Evolutionary conservation across 1,139 yeast genomes (phyloP), one percentile per base, ranked within the genome.

Genomic region (Casaregolazyma lundiana): DNA sequence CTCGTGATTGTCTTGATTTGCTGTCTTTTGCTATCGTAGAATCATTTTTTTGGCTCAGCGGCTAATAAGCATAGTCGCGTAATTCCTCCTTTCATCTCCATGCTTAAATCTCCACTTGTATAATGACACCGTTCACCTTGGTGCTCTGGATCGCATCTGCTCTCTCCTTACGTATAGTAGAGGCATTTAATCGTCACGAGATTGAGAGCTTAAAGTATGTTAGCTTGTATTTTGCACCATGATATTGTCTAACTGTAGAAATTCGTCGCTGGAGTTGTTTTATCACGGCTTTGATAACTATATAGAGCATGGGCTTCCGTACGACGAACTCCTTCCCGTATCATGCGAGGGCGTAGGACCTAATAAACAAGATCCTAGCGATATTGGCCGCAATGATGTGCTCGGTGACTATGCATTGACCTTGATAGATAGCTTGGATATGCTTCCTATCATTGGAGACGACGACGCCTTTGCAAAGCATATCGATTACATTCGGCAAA

Each of bases 401-500:
- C 66, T 88, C 68, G 97, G 97, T 0, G 89, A 88, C 58, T 81
- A 80, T 46, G 79, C 95, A 0, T 75, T 82, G 58, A 87, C 96
- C 0, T 66, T 88, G 42, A 68, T 90, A 24, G 97, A 90, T 62
- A 76, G 86, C 21, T 61, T 90, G 38, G 96, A 92, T 53, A 81
- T 92, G 30, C 75, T 87, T 51, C 81, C 92, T 9, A 72, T 87
- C 0, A 69, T 89, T 70, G 82, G 79, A 38, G 85, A 85, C 55
- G 73, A 77, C 63, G 73, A 71, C 11, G 73, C 72, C 32, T 79
- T 89, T 51, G 72, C 69, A 11, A 46, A 62, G 1, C 72, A 77
- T 38, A 71, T 86, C n/a, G 59, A 62, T 0, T 67, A 76, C 45
- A 73, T 86, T 32, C 66, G 69, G 38, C 53, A 53, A 46, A 57